Conservation (phyloP, 2,329 filamentous ascomycete genomes). For the Diaporthe citriasiana region DNA sequence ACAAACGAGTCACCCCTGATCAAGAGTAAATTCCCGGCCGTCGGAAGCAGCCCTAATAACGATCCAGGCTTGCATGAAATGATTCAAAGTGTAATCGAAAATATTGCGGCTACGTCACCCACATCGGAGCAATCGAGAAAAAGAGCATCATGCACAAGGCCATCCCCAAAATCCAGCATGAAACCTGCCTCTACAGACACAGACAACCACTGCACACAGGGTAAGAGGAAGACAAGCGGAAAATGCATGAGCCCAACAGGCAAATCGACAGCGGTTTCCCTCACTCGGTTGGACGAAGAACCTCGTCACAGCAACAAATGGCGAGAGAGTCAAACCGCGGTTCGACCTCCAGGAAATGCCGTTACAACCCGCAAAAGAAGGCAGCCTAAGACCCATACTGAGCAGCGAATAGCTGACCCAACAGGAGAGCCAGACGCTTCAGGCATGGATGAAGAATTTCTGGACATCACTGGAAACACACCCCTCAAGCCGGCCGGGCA, state of each 20-base stretch:
- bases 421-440: background rate
- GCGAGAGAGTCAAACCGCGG: background rate
- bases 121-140: slow-evolving; percentile 18
- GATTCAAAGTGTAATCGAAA: slow-evolving; percentile 40
- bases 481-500: slow-evolving; percentile 16
- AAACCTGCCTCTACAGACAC: background rate
- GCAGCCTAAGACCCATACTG: background rate
- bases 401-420: background rate
- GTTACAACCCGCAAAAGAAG: background rate
- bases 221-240: background rate
- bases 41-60: slow-evolving; percentile 39
- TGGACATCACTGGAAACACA: slow-evolving; percentile 32
- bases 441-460: slow-evolving; percentile 18
- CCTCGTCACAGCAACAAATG: background rate
- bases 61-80: slow-evolving; percentile 33
- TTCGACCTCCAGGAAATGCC: background rate
- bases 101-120: slow-evolving; percentile 34
- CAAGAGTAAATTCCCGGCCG: slow-evolving; percentile 32
- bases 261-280: background rate
- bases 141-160: background rate
- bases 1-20: slow-evolving; percentile 34
- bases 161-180: background rate
- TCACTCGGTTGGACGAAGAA: background rate
- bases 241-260: background rate
- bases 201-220: background rate